Base-by-base conservation (phyloP, 1,139 yeast species). In the Candida tetrigidarum region DNA sequence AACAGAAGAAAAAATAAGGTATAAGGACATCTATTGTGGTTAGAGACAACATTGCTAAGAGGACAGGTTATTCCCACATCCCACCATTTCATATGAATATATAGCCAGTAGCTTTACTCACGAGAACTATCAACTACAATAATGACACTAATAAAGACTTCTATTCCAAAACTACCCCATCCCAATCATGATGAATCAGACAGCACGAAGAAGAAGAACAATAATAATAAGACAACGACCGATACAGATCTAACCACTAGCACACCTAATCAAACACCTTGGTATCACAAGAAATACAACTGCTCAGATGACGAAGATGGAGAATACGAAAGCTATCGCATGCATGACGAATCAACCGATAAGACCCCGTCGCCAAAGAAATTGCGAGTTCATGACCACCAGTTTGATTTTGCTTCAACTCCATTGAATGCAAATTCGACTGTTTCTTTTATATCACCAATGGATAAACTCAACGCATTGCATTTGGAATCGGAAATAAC, bases 361-460 rank as follows among this genome's bases (percentile, higher is more conserved):
- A 43, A 42, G 26, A 52, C 55, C 0, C 55, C 55, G 23, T 52
- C 55, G 3, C 55, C 55, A 5, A 43, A 47, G 18, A 43, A 47
- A 10, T 18, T 19, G 6, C 22, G 22, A 8, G 26, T 27, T 4
- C 11, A 19, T 18, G 37, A 29, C 20, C 37, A 40, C 27, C 39
- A 37, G 30, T 43, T 49, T 26, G 48, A 45, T n/a, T 50, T 46
- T 43, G 69, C 71, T 0, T 68, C 74, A n/a, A 70, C 76, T 7
- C 76, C 76, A 8, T 54, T 69, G 40, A 54, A 57, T 41, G 42
- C 44, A 12, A 49, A 52, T 44, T 51, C 52, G 22, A 56, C 63
- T 15, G 46, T 56, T 8, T 57, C 71, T 16, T 71, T 74, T 45
- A 49, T 66, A 20, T 72, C 78, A 1, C 79, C 79, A 10, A 63